Evolutionary conservation across 2,329 filamentous ascomycete genomes (phyloP).

Genomic region (Keithomyces neogunnii): DNA sequence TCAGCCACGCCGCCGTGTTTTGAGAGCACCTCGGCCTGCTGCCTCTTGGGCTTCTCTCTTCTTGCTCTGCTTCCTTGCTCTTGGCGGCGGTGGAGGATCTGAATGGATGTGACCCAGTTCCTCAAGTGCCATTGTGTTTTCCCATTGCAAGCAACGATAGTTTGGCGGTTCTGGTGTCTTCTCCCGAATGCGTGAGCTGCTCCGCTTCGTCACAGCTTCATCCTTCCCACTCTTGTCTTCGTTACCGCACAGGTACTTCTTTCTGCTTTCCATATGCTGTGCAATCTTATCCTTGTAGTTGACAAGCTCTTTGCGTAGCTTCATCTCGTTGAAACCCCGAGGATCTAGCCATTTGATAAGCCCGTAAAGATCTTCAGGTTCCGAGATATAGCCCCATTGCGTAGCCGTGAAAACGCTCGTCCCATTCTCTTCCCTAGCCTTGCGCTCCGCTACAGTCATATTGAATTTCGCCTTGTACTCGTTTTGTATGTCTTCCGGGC

Average conservation of each 20-base stretch:
- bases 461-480: slow-evolving; percentile 71
- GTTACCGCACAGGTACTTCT: slow-evolving; percentile 50
- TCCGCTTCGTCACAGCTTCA: slow-evolving; percentile 27
- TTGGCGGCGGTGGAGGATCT: slow-evolving; percentile 42
- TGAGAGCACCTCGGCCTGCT: slow-evolving; percentile 18
- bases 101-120: slow-evolving; percentile 51
- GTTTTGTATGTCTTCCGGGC: slow-evolving; percentile 59
- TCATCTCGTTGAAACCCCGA: slow-evolving; percentile 76
- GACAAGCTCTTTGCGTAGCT: slow-evolving; percentile 78
- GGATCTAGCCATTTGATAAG: slow-evolving; percentile 85
- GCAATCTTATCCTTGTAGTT: slow-evolving; percentile 68
- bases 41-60: slow-evolving; percentile 38
- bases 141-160: slow-evolving; percentile 45
- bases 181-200: slow-evolving; percentile 37
- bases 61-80: slow-evolving; percentile 40
- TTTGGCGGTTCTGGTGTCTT: slow-evolving; percentile 36
- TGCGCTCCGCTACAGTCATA: slow-evolving; percentile 78
- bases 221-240: slow-evolving; percentile 30
- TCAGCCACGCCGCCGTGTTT: slow-evolving; percentile 20
- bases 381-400: slow-evolving; percentile 90
- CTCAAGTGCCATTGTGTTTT: slow-evolving; percentile 48
- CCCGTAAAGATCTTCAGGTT: slow-evolving; percentile 66
- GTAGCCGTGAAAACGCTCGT: slow-evolving; percentile 68
- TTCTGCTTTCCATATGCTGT: slow-evolving; percentile 72
- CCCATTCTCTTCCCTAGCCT: slow-evolving; percentile 73